Base-by-base conservation (phyloP, 129 eudicot genomes). In the Artemisia tridentata region DNA sequence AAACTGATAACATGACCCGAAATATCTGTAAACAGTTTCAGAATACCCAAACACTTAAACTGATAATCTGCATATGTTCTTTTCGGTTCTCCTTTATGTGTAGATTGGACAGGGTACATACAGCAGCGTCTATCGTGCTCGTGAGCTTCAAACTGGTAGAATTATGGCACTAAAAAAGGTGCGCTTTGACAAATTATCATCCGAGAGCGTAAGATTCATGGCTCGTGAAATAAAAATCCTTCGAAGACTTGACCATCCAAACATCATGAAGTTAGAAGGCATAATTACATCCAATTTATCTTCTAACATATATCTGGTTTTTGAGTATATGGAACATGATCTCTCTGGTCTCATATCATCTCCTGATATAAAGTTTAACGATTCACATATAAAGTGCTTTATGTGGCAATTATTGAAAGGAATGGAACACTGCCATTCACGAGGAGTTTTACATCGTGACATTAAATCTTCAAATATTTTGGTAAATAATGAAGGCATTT, bases 251-350 rank as follows among this genome's bases (percentile, higher is more conserved):
- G 83, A 90, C 68, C 96, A 90, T 73, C 88, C 90, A 71, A 90
- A 90, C 69, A 46, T 90, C 71, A 87, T 87, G 91, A 90, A 90
- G 74, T 73, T 90, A 72, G 95, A 90, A 53, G 96, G 96, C 34
- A 78, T 90, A 31, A 87, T 90, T 16, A 81, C 96, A 63, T 86
- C 90, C 17, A 73, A 72, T 11, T 69, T 86, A 63, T 90, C 96
- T 1, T 78, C 82, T 34, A 84, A 74, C 81, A 76, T 90, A 21
- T 85, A 84, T 80, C 72, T 90, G 43, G 96, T 90, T 49, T 90
- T 90, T 38, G 95, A 90, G 68, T 90, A 84, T 77, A 90, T 90
- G 95, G 96, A 90, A 67, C 96, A 90, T 60, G 96, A 90, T 75
- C 91, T 90, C 49, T 70, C 88, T 7, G 95, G 96, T 2, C 81